Conservation (phyloP, 257 asterid genomes). For the Solanum corneliomulleri region DNA sequence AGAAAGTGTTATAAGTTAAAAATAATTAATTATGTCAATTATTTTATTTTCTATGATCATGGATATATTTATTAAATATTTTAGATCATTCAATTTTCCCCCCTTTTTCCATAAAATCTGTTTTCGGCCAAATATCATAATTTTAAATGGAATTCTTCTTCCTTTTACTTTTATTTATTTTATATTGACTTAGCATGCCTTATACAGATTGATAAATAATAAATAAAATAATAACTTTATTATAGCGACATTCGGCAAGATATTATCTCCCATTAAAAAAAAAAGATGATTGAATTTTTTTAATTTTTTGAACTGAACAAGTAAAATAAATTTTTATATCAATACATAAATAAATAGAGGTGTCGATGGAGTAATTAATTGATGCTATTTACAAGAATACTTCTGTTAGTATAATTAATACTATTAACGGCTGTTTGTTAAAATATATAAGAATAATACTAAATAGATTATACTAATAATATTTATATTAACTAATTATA, state of each 20-base stretch:
- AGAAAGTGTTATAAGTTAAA: neutral
- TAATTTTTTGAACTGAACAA: no score
- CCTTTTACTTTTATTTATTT: neutral
- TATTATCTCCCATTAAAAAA: no score
- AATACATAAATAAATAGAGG: neutral
- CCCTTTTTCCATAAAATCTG: neutral
- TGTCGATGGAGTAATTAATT: neutral
- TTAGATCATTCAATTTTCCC: neutral
- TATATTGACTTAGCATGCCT: neutral
- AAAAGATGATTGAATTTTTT: no score
- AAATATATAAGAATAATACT: no score
- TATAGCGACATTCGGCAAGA: no score
- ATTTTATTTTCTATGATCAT: neutral
- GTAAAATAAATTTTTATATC: no score
- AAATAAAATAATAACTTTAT: no score
- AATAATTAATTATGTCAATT: neutral
- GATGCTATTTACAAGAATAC: neutral
- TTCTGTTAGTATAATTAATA: neutral
- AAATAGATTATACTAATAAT: no score
- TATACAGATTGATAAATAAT: neutral
- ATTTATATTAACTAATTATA: no score
- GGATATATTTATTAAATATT: neutral
- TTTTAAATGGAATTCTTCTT: neutral
- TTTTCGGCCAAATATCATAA: neutral
- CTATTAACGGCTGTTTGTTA: no score